Percentiles rank a stretch among this genome's conserved stretches.
Evolutionary conservation across 306 rosid genomes (phyloP).

Genomic region (Quercus agrifolia): DNA sequence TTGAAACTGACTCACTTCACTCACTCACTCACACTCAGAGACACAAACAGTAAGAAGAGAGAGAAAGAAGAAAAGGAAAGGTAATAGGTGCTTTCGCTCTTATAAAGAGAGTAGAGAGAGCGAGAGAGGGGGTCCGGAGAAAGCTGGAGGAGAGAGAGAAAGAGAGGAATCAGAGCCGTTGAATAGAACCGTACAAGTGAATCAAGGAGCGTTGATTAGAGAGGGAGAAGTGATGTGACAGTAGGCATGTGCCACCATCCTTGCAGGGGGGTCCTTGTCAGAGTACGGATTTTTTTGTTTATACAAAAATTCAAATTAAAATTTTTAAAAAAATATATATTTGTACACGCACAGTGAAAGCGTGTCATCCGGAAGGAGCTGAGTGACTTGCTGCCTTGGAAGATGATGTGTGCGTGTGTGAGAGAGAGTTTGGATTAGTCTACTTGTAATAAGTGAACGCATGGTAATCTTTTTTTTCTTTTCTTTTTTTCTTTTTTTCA

Average conservation of each 20-base stretch:
- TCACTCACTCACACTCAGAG: background rate
- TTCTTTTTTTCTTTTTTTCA: too few relatives aligned
- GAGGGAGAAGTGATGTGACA: conserved; percentile 53
- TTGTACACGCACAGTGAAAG: background rate
- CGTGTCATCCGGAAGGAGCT: background rate
- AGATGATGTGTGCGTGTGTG: background rate
- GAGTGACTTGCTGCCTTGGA: background rate
- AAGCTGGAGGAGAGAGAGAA: conserved; percentile 55
- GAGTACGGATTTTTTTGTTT: conserved; percentile 58
- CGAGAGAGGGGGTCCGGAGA: conserved; percentile 57
- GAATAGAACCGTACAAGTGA: conserved; percentile 35
- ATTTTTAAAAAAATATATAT: conserved; percentile 8
- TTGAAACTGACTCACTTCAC: background rate
- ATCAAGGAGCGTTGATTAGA: conserved; percentile 28
- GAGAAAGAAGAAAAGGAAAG: conserved; percentile 26
- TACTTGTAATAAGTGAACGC: too few relatives aligned
- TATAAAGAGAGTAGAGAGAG: conserved; percentile 23
- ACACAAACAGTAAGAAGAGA: conserved; percentile 30
- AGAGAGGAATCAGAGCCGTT: conserved; percentile 40
- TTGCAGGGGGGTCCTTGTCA: conserved; percentile 77
- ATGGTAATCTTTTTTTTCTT: too few relatives aligned
- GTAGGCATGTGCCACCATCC: conserved; percentile 93
- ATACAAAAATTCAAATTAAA: background rate
- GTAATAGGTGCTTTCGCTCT: conserved; percentile 31
- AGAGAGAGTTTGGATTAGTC: too few relatives aligned